Evolutionary conservation across 1,284 basidiomycete species (phyloP).

Genomic region (Ustilago shanxiensis): DNA sequence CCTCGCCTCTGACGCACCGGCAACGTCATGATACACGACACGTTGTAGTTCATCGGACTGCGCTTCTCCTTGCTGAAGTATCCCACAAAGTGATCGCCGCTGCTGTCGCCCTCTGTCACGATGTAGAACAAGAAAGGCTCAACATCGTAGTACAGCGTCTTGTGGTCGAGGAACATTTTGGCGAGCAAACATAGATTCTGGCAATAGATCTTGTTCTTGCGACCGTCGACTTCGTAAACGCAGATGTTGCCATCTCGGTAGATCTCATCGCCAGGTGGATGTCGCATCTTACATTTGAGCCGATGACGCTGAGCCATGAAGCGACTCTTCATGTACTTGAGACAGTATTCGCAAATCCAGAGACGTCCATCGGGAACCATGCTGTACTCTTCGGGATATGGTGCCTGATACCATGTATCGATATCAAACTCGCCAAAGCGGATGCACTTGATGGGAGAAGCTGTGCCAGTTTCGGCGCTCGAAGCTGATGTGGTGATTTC

Average conservation of each 20-base stretch:
- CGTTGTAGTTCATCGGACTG: conserved; percentile 89
- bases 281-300: conserved; percentile 89
- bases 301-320: conserved; percentile 89
- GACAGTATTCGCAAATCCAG: conserved; percentile 97
- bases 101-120: conserved; percentile 89
- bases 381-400: conserved; percentile 97
- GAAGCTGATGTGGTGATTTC: conserved; percentile 45
- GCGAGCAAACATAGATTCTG: conserved; percentile 98
- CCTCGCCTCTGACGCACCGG: conserved; percentile 91
- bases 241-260: conserved; percentile 90
- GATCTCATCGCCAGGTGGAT: conserved; percentile 98
- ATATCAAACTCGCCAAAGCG: conserved; percentile 95
- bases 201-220: conserved; percentile 99
- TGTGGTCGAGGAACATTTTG: conserved; percentile 99
- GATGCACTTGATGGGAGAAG: conserved; percentile 73
- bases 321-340: conserved; percentile 97
- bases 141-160: conserved; percentile 99
- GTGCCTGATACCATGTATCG: conserved; percentile 98
- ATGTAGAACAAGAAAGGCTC: conserved; percentile 99
- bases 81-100: conserved; percentile 93
- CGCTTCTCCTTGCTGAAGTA: conserved; percentile 99
- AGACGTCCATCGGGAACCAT: conserved; percentile 90
- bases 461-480: conserved; percentile 60
- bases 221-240: conserved; percentile 97
- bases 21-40: conserved; percentile 99